These are phyloP conservation scores for Flammula alnicola DNA, from an alignment of 1,284 basidiomycete genomes.

Conservation along the genomic window DNA sequence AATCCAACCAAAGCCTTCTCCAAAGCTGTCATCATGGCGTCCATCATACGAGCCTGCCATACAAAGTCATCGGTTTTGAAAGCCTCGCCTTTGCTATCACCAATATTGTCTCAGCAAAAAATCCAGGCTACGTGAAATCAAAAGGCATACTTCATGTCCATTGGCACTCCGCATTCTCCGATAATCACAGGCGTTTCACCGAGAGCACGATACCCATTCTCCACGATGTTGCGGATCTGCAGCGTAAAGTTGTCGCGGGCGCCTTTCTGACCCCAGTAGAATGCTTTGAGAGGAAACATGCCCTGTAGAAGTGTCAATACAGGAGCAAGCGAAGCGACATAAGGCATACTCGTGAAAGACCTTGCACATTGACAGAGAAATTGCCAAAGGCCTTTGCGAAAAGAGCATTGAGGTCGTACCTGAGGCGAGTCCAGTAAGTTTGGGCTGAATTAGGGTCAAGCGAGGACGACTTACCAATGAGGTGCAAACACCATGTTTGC, in stretches of 20 bases:
- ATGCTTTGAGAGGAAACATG: conserved; percentile 77
- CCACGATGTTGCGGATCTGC: conserved; percentile 83
- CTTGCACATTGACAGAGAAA: conserved; percentile 91
- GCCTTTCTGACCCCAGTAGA: conserved; percentile 87
- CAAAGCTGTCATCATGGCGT: conserved; percentile 80
- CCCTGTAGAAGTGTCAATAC: conserved; percentile 57
- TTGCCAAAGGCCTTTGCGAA: conserved; percentile 83
- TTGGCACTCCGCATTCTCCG: conserved; percentile 91
- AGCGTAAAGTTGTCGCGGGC: conserved; percentile 81
- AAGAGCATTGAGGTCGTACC: conserved; percentile 89
- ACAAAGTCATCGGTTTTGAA: conserved; percentile 77
- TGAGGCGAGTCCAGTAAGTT: conserved; percentile 32
- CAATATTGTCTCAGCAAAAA: background rate
- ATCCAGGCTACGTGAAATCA: background rate
- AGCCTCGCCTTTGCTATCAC: conserved; percentile 67
- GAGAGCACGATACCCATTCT: conserved; percentile 66
- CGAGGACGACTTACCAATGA: conserved; percentile 69
- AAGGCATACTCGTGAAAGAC: conserved; percentile 71
- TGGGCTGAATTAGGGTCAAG: background rate
- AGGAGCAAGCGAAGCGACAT: background rate
- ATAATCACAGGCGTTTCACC: conserved; percentile 84
- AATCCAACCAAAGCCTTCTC: conserved; percentile 78
- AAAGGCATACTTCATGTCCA: conserved; percentile 86
- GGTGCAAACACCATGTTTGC: conserved; percentile 86
- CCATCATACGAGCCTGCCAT: conserved; percentile 89